Percentiles rank a stretch among this genome's conserved stretches.
Evolutionary conservation across 768 basidiomycete species (phyloP).

Genomic region (Tylopilus rubrobrunneus): DNA sequence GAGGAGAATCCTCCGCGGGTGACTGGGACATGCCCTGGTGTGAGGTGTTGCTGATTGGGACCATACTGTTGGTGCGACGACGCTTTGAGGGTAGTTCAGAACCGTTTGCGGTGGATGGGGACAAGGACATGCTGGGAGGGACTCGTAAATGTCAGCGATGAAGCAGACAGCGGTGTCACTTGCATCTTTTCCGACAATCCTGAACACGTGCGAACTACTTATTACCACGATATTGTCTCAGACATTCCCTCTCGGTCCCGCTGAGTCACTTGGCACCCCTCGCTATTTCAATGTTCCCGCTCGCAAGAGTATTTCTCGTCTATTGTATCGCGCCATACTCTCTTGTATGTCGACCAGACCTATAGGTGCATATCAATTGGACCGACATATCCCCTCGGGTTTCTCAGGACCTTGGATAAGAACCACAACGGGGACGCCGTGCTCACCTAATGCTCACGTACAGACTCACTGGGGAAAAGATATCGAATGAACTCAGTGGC

Average conservation of each 20-base stretch:
- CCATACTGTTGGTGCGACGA: slow-evolving; percentile 43
- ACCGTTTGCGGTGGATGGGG: slow-evolving; percentile 56
- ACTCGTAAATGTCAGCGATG: slow-evolving; percentile 6
- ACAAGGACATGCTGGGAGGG: slow-evolving; percentile 54
- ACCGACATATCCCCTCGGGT: slow-evolving; percentile 16
- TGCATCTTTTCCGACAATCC: slow-evolving; percentile 13
- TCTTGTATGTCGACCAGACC: background rate
- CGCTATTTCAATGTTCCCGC: too few species aligned
- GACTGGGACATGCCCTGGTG: slow-evolving; percentile 34
- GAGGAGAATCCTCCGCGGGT: slow-evolving; percentile 29
- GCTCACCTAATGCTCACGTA: background rate
- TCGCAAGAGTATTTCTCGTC: background rate
- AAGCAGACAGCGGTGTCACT: slow-evolving; percentile 12
- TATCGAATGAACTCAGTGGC: background rate
- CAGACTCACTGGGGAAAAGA: background rate
- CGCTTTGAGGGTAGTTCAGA: slow-evolving; percentile 56
- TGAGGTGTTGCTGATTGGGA: slow-evolving; percentile 9
- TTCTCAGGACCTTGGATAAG: slow-evolving; percentile 13
- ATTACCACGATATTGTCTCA: background rate
- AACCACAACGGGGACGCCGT: background rate
- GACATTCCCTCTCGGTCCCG: too few species aligned
- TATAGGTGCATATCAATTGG: too few species aligned
- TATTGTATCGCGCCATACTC: background rate
- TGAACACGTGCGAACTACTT: background rate
- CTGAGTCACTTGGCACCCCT: too few species aligned